Evolutionary conservation across 148 eudicot species (phyloP).

Genomic region (Cornus suecica): DNA sequence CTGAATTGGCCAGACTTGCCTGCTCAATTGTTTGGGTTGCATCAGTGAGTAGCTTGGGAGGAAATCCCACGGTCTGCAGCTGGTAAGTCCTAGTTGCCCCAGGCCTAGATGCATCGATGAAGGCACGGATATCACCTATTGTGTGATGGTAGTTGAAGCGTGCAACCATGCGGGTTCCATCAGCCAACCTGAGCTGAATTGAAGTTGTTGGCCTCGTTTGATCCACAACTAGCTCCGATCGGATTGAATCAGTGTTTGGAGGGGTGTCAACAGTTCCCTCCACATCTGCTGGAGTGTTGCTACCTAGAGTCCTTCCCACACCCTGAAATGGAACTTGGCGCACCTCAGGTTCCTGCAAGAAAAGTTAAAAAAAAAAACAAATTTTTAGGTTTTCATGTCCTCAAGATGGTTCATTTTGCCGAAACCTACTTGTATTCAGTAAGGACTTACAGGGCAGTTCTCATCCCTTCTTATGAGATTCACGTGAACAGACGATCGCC

Average conservation of each 20-base stretch:
- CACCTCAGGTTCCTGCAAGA: slow-evolving; percentile 53
- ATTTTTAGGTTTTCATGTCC: not conserved
- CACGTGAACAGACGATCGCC: slow-evolving; percentile 52
- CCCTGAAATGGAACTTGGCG: slow-evolving; percentile 47
- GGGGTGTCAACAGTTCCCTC: slow-evolving; percentile 27
- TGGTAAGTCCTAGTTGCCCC: slow-evolving; percentile 46
- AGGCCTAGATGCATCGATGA: slow-evolving; percentile 67
- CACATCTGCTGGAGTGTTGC: slow-evolving; percentile 29
- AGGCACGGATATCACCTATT: slow-evolving; percentile 40
- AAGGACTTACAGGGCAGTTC: slow-evolving; percentile 49
- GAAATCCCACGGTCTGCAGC: slow-evolving; percentile 69
- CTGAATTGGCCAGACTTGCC: slow-evolving; percentile 69
- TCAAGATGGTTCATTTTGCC: not conserved
- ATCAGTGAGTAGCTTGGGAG: slow-evolving; percentile 63
- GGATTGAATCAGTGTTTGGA: slow-evolving; percentile 34
- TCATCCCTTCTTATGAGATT: slow-evolving; percentile 54
- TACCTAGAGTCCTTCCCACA: slow-evolving; percentile 60
- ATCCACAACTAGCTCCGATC: slow-evolving; percentile 40
- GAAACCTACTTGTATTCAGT: too few relatives aligned
- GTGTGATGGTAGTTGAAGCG: slow-evolving; percentile 61
- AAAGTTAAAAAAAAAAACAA: not conserved
- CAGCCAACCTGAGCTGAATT: slow-evolving; percentile 59
- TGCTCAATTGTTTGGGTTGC: slow-evolving; percentile 61
- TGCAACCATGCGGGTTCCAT: slow-evolving; percentile 61
- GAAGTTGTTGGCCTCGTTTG: slow-evolving; percentile 50